Percentiles rank a stretch among this genome's conserved stretches.
phyloP scores from a whole-genome alignment of 2,329 filamentous ascomycete genomes.

The Hypoxylon sp. region DNA sequence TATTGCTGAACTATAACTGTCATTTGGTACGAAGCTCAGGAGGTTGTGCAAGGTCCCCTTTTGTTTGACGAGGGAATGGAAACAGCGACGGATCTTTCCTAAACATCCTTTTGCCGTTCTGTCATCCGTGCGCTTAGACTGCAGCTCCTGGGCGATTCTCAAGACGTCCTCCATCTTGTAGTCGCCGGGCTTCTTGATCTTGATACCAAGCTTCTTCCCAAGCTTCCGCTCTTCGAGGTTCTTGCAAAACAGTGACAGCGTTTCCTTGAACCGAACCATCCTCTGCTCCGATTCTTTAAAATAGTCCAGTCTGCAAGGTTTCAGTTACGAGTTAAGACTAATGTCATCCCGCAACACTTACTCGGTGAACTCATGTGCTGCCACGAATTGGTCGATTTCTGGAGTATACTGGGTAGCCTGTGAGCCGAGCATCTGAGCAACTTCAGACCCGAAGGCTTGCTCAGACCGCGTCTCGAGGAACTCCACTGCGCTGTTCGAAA shows the following conservation, averaged over 20 bases:
- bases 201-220: constrained; percentile 30
- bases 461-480: constrained; percentile 31
- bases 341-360: constrained; percentile 1
- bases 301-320: constrained; percentile 21
- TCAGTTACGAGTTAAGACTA: background rate
- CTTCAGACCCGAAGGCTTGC: constrained; percentile 22
- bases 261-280: constrained; percentile 28
- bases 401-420: constrained; percentile 29
- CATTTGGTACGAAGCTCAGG: constrained; percentile 33
- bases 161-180: constrained; percentile 38
- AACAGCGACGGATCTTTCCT: constrained; percentile 31
- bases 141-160: constrained; percentile 28
- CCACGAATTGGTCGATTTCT: constrained; percentile 29
- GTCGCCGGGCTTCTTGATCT: constrained; percentile 27
- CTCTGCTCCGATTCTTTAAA: constrained; percentile 33
- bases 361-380: constrained; percentile 13
- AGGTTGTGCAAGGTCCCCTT: constrained; percentile 31
- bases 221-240: constrained; percentile 34
- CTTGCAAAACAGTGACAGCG: constrained; percentile 27
- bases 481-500: constrained; percentile 35
- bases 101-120: constrained; percentile 27
- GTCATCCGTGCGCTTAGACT: constrained; percentile 25
- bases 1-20: constrained; percentile 34
- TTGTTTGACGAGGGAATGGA: constrained; percentile 22
- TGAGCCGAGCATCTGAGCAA: constrained; percentile 25